These are phyloP conservation scores for Volvariella surrecta DNA, from an alignment of 1,284 basidiomycete species.

Conservation along the genomic window DNA sequence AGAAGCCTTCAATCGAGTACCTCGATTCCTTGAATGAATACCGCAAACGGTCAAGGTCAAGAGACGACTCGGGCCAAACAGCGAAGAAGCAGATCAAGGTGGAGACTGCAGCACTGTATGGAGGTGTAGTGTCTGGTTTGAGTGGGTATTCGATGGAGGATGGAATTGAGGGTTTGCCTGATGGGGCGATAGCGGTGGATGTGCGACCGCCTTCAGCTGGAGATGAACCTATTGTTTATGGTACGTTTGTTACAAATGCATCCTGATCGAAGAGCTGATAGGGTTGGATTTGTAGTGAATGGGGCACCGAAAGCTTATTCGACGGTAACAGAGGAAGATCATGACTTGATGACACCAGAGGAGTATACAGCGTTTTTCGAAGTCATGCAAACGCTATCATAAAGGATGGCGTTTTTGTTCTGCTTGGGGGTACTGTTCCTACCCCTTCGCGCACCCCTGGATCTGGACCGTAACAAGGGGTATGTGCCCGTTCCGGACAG, in stretches of 20 bases:
- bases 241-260: constrained; percentile 28
- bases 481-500: too few relatives aligned
- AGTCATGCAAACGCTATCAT: constrained; percentile 31
- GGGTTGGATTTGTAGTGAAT: constrained; percentile 38
- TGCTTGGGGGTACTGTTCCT: too few relatives aligned
- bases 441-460: too few relatives aligned
- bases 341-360: constrained; percentile 77
- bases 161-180: constrained; percentile 12
- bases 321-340: constrained; percentile 73
- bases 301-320: constrained; percentile 62
- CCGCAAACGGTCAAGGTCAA: constrained; percentile 61
- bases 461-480: too few relatives aligned
- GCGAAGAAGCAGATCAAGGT: constrained; percentile 38
- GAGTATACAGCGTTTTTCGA: constrained; percentile 77
- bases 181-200: constrained; percentile 12
- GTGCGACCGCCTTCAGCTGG: constrained; percentile 11
- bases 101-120: constrained; percentile 14
- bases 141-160: constrained; percentile 7
- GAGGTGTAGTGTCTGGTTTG: constrained; percentile 2
- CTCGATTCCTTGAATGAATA: constrained; percentile 61
- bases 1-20: constrained; percentile 54
- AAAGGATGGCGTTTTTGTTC: too few relatives aligned
- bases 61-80: constrained; percentile 41
- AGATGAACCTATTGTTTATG: constrained; percentile 56
- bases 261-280: constrained; percentile 6